Evolutionary conservation across 2,329 filamentous ascomycete genomes (phyloP).

Genomic region (Xylariaceae sp.): DNA sequence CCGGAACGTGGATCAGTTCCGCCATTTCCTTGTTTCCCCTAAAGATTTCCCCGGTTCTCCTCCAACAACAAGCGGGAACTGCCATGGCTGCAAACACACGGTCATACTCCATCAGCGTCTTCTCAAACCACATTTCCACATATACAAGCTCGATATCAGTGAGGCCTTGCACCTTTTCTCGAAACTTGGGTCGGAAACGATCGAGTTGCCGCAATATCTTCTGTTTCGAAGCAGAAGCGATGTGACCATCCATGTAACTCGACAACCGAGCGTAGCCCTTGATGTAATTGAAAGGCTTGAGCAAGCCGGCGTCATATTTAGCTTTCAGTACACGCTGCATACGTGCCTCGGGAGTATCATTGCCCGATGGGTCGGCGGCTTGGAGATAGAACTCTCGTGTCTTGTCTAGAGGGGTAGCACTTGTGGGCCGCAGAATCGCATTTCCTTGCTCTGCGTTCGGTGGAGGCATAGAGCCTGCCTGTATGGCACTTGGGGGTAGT

Average conservation of each 20-base stretch:
- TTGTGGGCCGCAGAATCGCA: slow-evolving; percentile 56
- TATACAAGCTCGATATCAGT: slow-evolving; percentile 92
- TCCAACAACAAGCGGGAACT: slow-evolving; percentile 95
- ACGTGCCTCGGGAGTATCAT: slow-evolving; percentile 81
- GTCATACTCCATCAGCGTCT: slow-evolving; percentile 94
- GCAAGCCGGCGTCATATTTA: slow-evolving; percentile 90
- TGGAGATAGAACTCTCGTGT: slow-evolving; percentile 93
- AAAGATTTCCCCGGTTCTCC: slow-evolving; percentile 94
- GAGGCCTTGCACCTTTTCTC: slow-evolving; percentile 86
- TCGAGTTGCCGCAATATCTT: slow-evolving; percentile 90
- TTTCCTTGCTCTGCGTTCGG: slow-evolving; percentile 46
- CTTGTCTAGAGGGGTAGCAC: slow-evolving; percentile 62
- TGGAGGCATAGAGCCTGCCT: slow-evolving; percentile 42
- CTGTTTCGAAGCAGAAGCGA: slow-evolving; percentile 76
- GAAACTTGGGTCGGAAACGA: slow-evolving; percentile 90
- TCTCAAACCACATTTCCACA: slow-evolving; percentile 99
- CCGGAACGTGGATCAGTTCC: slow-evolving; percentile 86
- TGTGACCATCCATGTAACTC: slow-evolving; percentile 86
- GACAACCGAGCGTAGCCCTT: slow-evolving; percentile 89
- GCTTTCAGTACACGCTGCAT: slow-evolving; percentile 93
- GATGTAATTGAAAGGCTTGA: slow-evolving; percentile 98
- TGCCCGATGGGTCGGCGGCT: slow-evolving; percentile 87
- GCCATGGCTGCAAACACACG: slow-evolving; percentile 99
- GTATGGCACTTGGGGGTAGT: slow-evolving; percentile 31
- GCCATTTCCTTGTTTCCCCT: slow-evolving; percentile 99